These are phyloP conservation scores for Podaxis sp. DNA, from an alignment of 768 basidiomycete species.

Conservation along the genomic window DNA sequence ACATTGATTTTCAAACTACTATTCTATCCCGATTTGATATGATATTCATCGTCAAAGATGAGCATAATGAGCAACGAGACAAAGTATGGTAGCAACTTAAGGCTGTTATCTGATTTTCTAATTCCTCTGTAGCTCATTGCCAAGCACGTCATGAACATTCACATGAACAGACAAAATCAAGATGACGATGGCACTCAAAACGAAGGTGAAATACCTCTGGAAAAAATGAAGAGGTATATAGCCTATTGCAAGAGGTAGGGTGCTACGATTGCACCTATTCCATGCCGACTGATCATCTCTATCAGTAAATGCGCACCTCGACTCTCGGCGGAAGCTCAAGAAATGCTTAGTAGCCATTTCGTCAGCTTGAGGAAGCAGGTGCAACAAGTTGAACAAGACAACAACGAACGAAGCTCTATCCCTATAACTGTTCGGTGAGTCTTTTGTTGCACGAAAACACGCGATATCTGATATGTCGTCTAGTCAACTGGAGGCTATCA, in stretches of 20 bases:
- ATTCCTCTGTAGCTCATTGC: conserved; percentile 72
- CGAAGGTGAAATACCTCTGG: conserved; percentile 89
- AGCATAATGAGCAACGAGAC: conserved; percentile 93
- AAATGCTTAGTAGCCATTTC: conserved; percentile 95
- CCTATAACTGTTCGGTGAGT: conserved; percentile 95
- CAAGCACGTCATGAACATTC: conserved; percentile 97
- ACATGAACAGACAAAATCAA: conserved; percentile 88
- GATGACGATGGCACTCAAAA: conserved; percentile 62
- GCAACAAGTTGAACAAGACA: conserved; percentile 93
- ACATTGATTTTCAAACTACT: conserved; percentile 97
- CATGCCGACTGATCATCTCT: background rate
- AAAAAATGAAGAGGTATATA: conserved; percentile 98
- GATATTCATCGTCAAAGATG: conserved; percentile 99
- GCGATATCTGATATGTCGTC: conserved; percentile 5
- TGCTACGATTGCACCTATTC: background rate
- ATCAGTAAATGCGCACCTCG: conserved; percentile 94
- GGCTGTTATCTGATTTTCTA: background rate
- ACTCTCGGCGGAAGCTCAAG: conserved; percentile 89
- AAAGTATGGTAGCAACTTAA: conserved; percentile 49
- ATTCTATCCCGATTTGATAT: conserved; percentile 98
- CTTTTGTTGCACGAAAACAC: background rate
- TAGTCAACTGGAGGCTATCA: conserved; percentile 95
- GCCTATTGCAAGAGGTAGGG: conserved; percentile 90
- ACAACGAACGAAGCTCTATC: conserved; percentile 96
- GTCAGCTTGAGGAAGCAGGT: conserved; percentile 91